phyloP scores from a whole-genome alignment of 306 rosid species.

The Cucumis melo region DNA sequence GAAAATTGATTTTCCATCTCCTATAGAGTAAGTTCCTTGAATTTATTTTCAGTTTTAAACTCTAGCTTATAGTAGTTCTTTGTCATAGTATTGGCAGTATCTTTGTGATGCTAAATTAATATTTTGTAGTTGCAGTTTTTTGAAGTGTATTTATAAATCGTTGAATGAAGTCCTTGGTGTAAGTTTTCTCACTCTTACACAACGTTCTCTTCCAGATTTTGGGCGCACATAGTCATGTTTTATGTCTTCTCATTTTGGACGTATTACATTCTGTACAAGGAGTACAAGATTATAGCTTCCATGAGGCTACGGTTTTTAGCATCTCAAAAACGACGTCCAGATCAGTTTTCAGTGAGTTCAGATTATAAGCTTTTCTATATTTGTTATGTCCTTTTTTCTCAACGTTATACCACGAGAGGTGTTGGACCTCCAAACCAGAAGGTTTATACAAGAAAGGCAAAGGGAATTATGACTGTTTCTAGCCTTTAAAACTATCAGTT shows the following conservation, averaged over 20 bases:
- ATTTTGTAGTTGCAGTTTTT: not conserved
- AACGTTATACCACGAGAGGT: too few species aligned
- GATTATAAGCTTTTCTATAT: not conserved
- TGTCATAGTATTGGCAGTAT: not conserved
- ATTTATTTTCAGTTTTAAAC: not conserved
- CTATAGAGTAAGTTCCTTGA: not conserved
- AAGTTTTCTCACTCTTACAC: not conserved
- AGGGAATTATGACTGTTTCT: not conserved
- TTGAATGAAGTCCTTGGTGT: not conserved
- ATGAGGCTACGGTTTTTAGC: constrained; percentile 77
- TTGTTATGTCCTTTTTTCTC: not conserved
- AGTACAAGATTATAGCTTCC: constrained; percentile 42
- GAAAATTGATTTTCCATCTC: not conserved
- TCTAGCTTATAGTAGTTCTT: not conserved
- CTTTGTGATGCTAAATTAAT: not conserved
- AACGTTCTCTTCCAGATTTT: constrained; percentile 42
- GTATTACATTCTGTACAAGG: constrained; percentile 56
- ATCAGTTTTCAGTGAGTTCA: constrained; percentile 55
- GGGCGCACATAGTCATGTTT: constrained; percentile 68
- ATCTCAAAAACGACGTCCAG: constrained; percentile 63
- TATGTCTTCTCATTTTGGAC: constrained; percentile 76
- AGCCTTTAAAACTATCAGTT: too few species aligned
- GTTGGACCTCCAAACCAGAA: not conserved
- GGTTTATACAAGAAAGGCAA: not conserved
- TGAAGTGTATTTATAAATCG: not conserved